Evolutionary conservation across 1,284 basidiomycete species (phyloP), one percentile per base, ranked within the genome.

Genomic region (Austropuccinia psidii): DNA sequence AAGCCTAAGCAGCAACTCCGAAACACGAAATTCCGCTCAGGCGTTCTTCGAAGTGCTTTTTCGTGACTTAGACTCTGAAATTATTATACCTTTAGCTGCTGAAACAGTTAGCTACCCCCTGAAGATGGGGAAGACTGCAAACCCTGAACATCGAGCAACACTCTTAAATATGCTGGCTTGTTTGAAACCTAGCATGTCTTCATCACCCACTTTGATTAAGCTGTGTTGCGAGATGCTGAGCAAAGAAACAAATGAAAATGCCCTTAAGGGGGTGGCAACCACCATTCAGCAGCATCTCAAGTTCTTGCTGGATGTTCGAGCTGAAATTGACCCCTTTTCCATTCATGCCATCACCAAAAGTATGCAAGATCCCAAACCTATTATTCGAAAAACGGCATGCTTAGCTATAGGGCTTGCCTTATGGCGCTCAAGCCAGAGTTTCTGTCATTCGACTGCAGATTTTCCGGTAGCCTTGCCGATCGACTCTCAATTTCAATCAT

Each of bases 121-220:
- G 4, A 88, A 89, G 78, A 81, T 87, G 0, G 89, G 91, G 37
- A 97, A 95, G 83, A 90, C 91, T 0, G 83, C 88, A 0, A 90
- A 90, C 1, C 85, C 90, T 2, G 93, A 94, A 75, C 91, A 97
- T 79, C 88, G 93, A n/a, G 81, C 87, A 6, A 84, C 88, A 0
- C 83, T 97, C 11, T 93, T 90, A 81, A 85, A 85, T 8, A 91
- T 96, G 86, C 83, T 92, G 41, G 52, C 49, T 39, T 55, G 41
- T 19, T 60, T 74, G 33, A 74, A 39, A 31, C 61, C 72, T 31
- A 54, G 52, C 1, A 19, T 47, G 21, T 45, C 55, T 13, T 57
- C 47, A 39, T 74, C 62, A 43, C 50, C 61, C 17, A 47, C 61
- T 7, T 58, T 66, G 35, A 49, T 74, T 31, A 58, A 54, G 39